phyloP scores from a whole-genome alignment of 306 rosid species.

The Rubus idaeus region DNA sequence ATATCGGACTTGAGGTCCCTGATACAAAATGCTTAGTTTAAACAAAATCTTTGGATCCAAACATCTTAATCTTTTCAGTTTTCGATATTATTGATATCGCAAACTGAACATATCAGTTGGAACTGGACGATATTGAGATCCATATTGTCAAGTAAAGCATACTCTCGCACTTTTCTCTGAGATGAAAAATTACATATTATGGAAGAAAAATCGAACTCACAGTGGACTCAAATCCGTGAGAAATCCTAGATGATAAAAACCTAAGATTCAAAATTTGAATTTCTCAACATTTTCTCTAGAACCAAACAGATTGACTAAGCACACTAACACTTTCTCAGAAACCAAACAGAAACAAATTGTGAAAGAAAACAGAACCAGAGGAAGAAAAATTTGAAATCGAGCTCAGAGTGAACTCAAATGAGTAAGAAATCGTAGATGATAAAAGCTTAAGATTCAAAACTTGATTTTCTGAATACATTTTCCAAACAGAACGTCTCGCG shows the following conservation, averaged over 20 bases:
- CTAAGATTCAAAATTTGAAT: neutral
- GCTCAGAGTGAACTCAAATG: neutral
- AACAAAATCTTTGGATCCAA: neutral
- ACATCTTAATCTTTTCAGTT: neutral
- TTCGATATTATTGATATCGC: neutral
- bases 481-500: conserved; percentile 15
- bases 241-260: neutral
- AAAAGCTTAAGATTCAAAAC: neutral
- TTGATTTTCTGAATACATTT: conserved; percentile 4
- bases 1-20: neutral
- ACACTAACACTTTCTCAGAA: neutral
- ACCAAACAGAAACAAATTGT: neutral
- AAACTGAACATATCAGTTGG: neutral
- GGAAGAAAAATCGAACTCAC: neutral
- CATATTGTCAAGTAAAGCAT: neutral
- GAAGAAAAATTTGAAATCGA: neutral
- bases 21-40: neutral
- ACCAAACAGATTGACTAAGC: neutral
- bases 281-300: neutral
- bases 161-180: neutral
- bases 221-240: neutral
- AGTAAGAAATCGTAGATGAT: neutral
- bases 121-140: neutral
- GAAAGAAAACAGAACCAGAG: neutral
- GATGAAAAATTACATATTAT: neutral